These are phyloP conservation scores for Candida ipomoeae DNA, from an alignment of 805 yeast genomes.

Conservation along the genomic window DNA sequence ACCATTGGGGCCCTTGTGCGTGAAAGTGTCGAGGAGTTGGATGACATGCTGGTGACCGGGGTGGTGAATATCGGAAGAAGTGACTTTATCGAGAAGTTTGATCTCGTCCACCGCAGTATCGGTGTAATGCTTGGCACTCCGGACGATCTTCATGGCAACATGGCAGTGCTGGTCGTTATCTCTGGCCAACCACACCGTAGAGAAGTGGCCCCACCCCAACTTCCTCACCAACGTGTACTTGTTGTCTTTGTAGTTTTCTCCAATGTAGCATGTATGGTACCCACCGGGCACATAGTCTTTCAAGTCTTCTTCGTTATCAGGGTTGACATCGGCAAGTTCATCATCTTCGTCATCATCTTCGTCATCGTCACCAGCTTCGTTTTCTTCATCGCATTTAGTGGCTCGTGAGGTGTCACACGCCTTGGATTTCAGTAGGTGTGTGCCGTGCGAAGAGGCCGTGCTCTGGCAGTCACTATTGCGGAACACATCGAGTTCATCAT, in stretches of 20 bases:
- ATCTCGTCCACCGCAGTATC: slow-evolving; percentile 69
- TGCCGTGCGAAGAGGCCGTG: background rate
- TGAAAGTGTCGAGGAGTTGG: slow-evolving; percentile 51
- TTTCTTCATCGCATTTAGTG: background rate
- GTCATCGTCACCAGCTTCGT: slow-evolving; percentile 13
- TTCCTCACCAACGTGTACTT: slow-evolving; percentile 44
- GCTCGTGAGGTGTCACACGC: background rate
- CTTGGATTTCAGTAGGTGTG: background rate
- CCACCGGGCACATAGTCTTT: slow-evolving; percentile 58
- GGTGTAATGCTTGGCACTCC: slow-evolving; percentile 48
- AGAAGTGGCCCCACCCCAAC: slow-evolving; percentile 70
- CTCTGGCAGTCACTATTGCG: slow-evolving; percentile 1
- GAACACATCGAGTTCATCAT: background rate
- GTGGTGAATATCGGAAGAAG: slow-evolving; percentile 42
- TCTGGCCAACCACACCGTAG: slow-evolving; percentile 65
- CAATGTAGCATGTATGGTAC: slow-evolving; percentile 57
- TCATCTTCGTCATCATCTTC: slow-evolving; percentile 22
- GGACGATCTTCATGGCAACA: slow-evolving; percentile 61
- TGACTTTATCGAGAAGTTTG: slow-evolving; percentile 61
- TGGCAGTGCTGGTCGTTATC: slow-evolving; percentile 53
- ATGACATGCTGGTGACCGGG: slow-evolving; percentile 50
- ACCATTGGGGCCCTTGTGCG: slow-evolving; percentile 59
- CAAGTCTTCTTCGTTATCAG: slow-evolving; percentile 45
- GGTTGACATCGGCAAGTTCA: slow-evolving; percentile 17
- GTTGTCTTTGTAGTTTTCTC: slow-evolving; percentile 48